A percentile compares a stretch with the other conserved stretches of the same genome.
These are phyloP conservation scores for Trichomonas vaginalis DNA, from an alignment of 208 protist species.

Conservation along the genomic window DNA sequence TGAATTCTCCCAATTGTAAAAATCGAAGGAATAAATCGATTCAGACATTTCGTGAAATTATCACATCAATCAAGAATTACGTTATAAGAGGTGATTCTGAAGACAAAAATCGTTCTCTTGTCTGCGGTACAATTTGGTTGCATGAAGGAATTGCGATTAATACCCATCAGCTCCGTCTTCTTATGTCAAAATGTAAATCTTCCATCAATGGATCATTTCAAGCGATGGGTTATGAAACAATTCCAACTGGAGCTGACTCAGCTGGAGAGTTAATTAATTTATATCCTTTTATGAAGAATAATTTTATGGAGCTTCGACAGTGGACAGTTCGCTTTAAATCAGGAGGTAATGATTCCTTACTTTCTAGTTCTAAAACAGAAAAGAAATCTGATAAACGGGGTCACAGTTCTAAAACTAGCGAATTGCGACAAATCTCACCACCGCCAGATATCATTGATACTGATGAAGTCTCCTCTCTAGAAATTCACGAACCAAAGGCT, in stretches of 20 bases:
- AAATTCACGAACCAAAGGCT: too few species aligned
- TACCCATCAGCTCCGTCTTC: neutral
- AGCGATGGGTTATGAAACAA: neutral
- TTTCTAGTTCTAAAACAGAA: too few species aligned
- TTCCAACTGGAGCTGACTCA: neutral
- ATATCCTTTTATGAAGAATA: neutral
- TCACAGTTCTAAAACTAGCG: too few species aligned
- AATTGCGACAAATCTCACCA: too few species aligned
- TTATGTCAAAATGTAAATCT: neutral
- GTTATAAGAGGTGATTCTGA: neutral
- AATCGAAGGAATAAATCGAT: neutral
- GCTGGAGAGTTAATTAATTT: neutral
- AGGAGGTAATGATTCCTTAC: neutral
- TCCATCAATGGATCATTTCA: slow-evolving; percentile 8
- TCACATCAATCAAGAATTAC: neutral
- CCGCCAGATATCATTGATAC: too few species aligned
- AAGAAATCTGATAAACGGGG: too few species aligned
- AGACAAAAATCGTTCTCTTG: neutral
- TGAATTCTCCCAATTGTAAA: neutral
- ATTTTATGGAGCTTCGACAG: neutral
- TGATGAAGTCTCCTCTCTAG: too few species aligned
- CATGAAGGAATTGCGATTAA: neutral
- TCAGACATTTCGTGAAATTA: neutral
- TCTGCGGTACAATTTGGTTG: neutral
- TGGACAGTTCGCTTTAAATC: neutral